Conservation (phyloP, 768 basidiomycete species). For the Suillus fuscotomentosus region DNA sequence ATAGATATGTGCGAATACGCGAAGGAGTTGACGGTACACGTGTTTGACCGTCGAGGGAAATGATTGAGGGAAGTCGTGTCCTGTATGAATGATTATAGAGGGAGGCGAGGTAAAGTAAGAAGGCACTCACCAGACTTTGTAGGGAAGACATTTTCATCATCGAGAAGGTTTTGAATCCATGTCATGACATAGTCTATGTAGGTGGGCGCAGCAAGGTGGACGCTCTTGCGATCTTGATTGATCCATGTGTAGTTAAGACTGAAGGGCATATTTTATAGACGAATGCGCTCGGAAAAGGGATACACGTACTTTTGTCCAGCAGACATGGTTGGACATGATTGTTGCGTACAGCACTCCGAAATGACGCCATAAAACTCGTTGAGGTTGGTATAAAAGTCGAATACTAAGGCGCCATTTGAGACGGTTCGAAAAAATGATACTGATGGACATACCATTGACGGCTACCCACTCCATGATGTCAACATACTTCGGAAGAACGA, state of each 20-base stretch:
- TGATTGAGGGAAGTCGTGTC: slow-evolving; percentile 80
- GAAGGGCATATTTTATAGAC: background rate
- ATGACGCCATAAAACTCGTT: slow-evolving; percentile 97
- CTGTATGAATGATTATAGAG: slow-evolving; percentile 36
- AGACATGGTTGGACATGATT: slow-evolving; percentile 90
- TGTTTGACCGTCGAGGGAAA: slow-evolving; percentile 92
- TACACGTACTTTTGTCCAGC: slow-evolving; percentile 75
- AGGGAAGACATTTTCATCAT: slow-evolving; percentile 93
- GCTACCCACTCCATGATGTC: slow-evolving; percentile 98
- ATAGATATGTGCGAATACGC: slow-evolving; percentile 97
- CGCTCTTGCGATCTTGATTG: slow-evolving; percentile 85
- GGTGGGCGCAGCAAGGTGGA: slow-evolving; percentile 87
- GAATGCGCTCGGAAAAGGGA: background rate
- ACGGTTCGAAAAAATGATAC: background rate
- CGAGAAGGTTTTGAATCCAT: slow-evolving; percentile 89
- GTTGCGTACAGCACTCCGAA: slow-evolving; percentile 88
- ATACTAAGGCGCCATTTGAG: slow-evolving; percentile 51
- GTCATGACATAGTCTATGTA: slow-evolving; percentile 99
- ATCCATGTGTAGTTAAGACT: slow-evolving; percentile 96
- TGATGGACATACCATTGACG: slow-evolving; percentile 70
- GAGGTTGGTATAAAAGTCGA: slow-evolving; percentile 95
- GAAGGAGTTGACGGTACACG: slow-evolving; percentile 94
- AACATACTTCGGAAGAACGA: slow-evolving; percentile 92
- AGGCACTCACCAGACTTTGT: slow-evolving; percentile 80
- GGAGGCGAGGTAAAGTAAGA: background rate